Evolutionary conservation across 306 rosid species (phyloP).

Genomic region (Astragalus glycyphyllos): DNA sequence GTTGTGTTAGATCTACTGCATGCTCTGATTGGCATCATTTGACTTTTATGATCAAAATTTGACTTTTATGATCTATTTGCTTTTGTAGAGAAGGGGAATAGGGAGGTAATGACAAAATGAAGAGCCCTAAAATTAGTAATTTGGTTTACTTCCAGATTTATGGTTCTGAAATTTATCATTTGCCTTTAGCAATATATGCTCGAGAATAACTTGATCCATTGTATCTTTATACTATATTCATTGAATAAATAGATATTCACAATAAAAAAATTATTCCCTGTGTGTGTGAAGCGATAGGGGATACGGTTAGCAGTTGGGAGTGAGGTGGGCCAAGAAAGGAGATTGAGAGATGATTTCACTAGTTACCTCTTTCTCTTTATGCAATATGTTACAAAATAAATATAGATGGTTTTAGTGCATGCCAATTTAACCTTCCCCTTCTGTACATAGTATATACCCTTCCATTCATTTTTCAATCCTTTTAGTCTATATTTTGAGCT

Average conservation of each 20-base stretch:
- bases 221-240: neutral
- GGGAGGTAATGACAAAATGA: neutral
- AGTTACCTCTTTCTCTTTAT: neutral
- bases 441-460: slow-evolving; percentile 9
- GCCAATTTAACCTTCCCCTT: slow-evolving; percentile 30
- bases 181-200: slow-evolving; percentile 19
- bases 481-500: slow-evolving; percentile 36
- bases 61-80: slow-evolving; percentile 18
- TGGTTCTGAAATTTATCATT: neutral
- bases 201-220: slow-evolving; percentile 14
- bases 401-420: neutral
- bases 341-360: neutral
- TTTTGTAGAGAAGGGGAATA: slow-evolving; percentile 30
- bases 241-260: slow-evolving; percentile 1
- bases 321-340: slow-evolving; percentile 22
- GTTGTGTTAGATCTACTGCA: slow-evolving; percentile 4
- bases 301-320: neutral
- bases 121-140: slow-evolving; percentile 25
- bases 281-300: neutral
- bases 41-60: slow-evolving; percentile 12
- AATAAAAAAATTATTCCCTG: neutral
- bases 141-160: slow-evolving; percentile 4
- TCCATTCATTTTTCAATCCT: slow-evolving; percentile 25
- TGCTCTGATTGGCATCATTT: slow-evolving; percentile 20
- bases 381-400: neutral